Percentiles rank a stretch among this genome's conserved stretches.
Conservation (phyloP, 1,139 yeast genomes). For the Suhomyces chickasaworum region DNA sequence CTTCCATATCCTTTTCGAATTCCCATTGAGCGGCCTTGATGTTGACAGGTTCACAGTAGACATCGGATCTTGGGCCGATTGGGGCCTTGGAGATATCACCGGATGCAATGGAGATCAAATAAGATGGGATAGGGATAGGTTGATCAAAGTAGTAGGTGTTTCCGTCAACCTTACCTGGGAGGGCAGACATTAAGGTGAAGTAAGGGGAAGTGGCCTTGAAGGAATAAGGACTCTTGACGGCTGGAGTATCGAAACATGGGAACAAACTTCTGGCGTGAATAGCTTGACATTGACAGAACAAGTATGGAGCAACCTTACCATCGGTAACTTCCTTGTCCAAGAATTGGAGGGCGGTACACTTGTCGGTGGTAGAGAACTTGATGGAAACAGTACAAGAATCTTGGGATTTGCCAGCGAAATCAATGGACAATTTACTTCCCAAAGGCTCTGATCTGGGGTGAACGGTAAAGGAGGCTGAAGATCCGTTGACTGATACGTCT, state of each 20-base stretch:
- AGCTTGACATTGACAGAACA: conserved; percentile 90
- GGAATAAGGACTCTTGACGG: conserved; percentile 67
- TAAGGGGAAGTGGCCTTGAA: conserved; percentile 64
- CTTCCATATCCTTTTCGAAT: conserved; percentile 78
- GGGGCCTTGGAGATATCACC: conserved; percentile 71
- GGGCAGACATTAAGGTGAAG: conserved; percentile 74
- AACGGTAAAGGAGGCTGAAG: conserved; percentile 36
- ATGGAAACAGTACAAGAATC: conserved; percentile 40
- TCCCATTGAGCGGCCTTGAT: conserved; percentile 74
- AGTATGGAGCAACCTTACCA: conserved; percentile 69
- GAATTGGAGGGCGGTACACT: conserved; percentile 88
- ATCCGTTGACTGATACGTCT: conserved; percentile 49
- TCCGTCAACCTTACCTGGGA: conserved; percentile 34
- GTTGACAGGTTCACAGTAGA: conserved; percentile 75
- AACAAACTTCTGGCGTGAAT: conserved; percentile 86
- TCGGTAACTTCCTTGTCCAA: conserved; percentile 76
- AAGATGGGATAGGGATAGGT: conserved; percentile 83
- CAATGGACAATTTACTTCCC: conserved; percentile 62
- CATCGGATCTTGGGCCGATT: conserved; percentile 86
- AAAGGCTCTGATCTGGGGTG: conserved; percentile 58
- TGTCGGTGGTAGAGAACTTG: conserved; percentile 64
- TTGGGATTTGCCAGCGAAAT: conserved; percentile 14
- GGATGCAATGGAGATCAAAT: conserved; percentile 80
- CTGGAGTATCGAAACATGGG: conserved; percentile 92
- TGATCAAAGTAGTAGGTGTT: conserved; percentile 59